Percentiles rank a stretch among this genome's conserved stretches.
Evolutionary conservation across 768 basidiomycete species (phyloP).

Genomic region (Termitomyces sp.): DNA sequence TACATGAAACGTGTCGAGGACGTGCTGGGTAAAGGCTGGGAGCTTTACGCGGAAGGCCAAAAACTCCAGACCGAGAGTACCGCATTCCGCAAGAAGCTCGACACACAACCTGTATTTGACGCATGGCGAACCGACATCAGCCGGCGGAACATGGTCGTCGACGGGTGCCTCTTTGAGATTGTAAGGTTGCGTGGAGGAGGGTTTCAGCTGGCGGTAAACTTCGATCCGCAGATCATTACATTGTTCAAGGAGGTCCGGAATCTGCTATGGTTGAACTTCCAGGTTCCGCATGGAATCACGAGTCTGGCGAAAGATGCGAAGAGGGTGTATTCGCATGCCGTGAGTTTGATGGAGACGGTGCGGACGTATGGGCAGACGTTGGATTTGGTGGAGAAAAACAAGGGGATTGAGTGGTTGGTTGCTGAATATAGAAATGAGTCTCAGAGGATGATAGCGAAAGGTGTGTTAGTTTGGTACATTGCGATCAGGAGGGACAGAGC

Average conservation of each 20-base stretch:
- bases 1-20: slow-evolving; percentile 99
- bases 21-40: slow-evolving; percentile 97
- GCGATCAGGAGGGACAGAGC: not conserved
- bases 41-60: slow-evolving; percentile 98
- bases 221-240: slow-evolving; percentile 97
- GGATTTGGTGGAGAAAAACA: slow-evolving; percentile 85
- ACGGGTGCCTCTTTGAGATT: slow-evolving; percentile 91
- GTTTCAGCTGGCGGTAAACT: slow-evolving; percentile 91
- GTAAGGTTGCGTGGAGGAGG: slow-evolving; percentile 65
- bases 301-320: slow-evolving; percentile 99
- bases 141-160: slow-evolving; percentile 85
- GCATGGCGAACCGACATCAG: slow-evolving; percentile 97
- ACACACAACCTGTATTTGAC: slow-evolving; percentile 89
- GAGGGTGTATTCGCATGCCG: slow-evolving; percentile 96
- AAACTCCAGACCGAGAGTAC: slow-evolving; percentile 89
- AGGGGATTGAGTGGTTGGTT: slow-evolving; percentile 89
- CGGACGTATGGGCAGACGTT: slow-evolving; percentile 94
- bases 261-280: slow-evolving; percentile 91
- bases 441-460: slow-evolving; percentile 88
- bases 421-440: slow-evolving; percentile 92
- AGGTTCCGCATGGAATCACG: slow-evolving; percentile 89
- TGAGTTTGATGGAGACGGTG: slow-evolving; percentile 98
- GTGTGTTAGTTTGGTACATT: slow-evolving; percentile 35
- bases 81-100: slow-evolving; percentile 93
- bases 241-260: slow-evolving; percentile 98